Percentiles rank a stretch among this genome's conserved stretches.
phyloP scores from a whole-genome alignment of 495 filamentous ascomycete species.

The Penicillium steckii region DNA sequence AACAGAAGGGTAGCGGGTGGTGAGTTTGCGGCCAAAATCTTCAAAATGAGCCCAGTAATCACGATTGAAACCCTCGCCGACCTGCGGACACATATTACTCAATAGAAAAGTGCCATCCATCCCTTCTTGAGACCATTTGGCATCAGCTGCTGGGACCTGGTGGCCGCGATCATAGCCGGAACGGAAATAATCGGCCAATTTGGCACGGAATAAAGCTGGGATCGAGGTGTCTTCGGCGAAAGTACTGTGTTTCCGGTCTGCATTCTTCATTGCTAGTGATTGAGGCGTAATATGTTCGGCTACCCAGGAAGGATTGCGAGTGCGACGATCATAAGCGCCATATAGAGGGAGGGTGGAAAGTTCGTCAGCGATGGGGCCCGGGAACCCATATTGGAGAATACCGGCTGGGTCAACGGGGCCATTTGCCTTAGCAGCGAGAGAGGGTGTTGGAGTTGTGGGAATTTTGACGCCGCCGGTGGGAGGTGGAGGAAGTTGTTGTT shows the following conservation, averaged over 20 bases:
- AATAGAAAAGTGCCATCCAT: conserved; percentile 94
- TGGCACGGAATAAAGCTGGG: conserved; percentile 83
- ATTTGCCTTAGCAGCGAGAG: conserved; percentile 36
- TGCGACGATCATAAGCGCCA: conserved; percentile 87
- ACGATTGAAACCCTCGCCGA: conserved; percentile 95
- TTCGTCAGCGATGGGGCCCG: conserved; percentile 83
- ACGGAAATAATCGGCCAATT: conserved; percentile 88
- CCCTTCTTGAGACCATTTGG: conserved; percentile 89
- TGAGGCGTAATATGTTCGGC: conserved; percentile 95
- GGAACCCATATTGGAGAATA: conserved; percentile 95
- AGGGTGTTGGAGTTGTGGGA: conserved; percentile 37
- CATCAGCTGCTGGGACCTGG: conserved; percentile 93
- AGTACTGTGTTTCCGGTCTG: conserved; percentile 76
- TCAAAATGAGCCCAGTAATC: conserved; percentile 99
- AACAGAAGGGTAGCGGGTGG: conserved; percentile 78
- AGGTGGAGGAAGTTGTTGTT: conserved; percentile 38
- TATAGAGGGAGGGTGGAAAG: conserved; percentile 69
- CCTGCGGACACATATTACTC: conserved; percentile 96
- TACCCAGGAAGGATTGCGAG: conserved; percentile 92
- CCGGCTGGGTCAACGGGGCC: conserved; percentile 79
- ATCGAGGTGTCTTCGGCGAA: conserved; percentile 82
- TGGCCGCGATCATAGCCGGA: conserved; percentile 76
- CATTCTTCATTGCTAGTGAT: conserved; percentile 70
- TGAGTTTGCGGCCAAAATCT: conserved; percentile 87
- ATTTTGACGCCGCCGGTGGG: conserved; percentile 19